phyloP scores from a whole-genome alignment of 2,329 filamentous ascomycete genomes.

The Dichotomopilus funicola region DNA sequence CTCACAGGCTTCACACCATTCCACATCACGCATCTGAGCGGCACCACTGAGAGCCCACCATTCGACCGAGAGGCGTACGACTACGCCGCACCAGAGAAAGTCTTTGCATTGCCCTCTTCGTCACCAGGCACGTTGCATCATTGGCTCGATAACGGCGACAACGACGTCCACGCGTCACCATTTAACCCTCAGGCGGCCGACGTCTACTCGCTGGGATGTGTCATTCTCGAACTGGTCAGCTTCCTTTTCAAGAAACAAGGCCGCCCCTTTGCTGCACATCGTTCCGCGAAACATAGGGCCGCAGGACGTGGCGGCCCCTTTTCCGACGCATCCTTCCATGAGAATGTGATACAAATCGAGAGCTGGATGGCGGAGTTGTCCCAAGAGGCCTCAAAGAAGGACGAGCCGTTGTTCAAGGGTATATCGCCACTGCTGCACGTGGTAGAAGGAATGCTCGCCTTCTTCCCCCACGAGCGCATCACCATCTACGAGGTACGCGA shows the following conservation, averaged over 20 bases:
- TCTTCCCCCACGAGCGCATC: conserved; percentile 46
- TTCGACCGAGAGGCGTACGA: conserved; percentile 66
- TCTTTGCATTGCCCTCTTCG: conserved; percentile 36
- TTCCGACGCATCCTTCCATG: conserved; percentile 65
- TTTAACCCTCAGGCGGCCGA: conserved; percentile 56
- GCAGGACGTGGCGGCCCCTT: conserved; percentile 53
- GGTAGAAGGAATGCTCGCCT: conserved; percentile 48
- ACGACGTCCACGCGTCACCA: conserved; percentile 31
- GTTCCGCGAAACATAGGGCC: conserved; percentile 57
- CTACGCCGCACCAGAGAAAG: conserved; percentile 65
- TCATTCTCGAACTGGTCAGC: conserved; percentile 65
- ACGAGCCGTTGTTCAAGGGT: conserved; percentile 43
- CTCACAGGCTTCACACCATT: conserved; percentile 56
- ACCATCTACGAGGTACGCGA: conserved; percentile 46
- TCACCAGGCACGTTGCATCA: conserved; percentile 23
- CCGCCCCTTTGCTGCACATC: conserved; percentile 59
- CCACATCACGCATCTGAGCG: conserved; percentile 37
- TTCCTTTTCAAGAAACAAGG: conserved; percentile 63
- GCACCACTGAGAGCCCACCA: conserved; percentile 36
- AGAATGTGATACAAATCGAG: conserved; percentile 61
- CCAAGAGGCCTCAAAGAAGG: conserved; percentile 50
- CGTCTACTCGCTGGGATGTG: conserved; percentile 65
- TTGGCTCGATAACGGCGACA: conserved; percentile 28
- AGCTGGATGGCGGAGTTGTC: conserved; percentile 59
- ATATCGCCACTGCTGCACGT: conserved; percentile 47